Percentiles rank a stretch among this genome's conserved stretches.
phyloP scores from a whole-genome alignment of 352 stramenopile genomes.

The Phytophthora citricola region DNA sequence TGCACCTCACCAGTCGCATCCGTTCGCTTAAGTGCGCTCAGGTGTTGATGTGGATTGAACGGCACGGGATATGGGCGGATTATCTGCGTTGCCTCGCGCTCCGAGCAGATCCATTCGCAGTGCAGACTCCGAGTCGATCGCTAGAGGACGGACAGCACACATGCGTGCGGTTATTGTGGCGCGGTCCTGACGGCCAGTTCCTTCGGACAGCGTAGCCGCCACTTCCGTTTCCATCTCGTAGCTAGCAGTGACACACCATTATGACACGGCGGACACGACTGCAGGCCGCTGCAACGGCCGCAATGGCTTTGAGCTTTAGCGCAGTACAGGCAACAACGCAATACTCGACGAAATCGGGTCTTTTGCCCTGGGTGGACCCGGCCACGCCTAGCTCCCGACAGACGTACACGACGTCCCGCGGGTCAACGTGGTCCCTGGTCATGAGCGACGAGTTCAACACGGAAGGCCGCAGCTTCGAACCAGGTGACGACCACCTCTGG shows the following conservation, averaged over 20 bases:
- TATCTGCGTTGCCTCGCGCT: constrained; percentile 5
- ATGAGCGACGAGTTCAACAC: constrained; percentile 85
- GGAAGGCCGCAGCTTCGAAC: constrained; percentile 81
- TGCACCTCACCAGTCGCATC: constrained; percentile 6
- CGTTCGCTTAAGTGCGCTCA: background rate
- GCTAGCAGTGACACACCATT: constrained; percentile 2
- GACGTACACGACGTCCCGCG: constrained; percentile 61
- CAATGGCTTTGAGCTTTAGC: background rate
- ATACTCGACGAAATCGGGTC: constrained; percentile 62
- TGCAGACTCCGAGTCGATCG: constrained; percentile 6
- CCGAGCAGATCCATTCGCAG: constrained; percentile 12
- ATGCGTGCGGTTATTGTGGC: constrained; percentile 7
- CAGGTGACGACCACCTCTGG: constrained; percentile 95
- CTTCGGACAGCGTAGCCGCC: constrained; percentile 26
- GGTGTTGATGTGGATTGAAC: constrained; percentile 29
- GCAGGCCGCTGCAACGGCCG: background rate
- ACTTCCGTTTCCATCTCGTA: constrained; percentile 20
- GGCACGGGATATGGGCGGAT: constrained; percentile 21
- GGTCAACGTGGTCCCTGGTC: constrained; percentile 62
- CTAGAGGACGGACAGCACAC: constrained; percentile 23
- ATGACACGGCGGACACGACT: constrained; percentile 13
- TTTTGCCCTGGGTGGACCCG: constrained; percentile 70
- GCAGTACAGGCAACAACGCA: constrained; percentile 22
- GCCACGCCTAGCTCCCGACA: constrained; percentile 49
- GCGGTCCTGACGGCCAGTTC: constrained; percentile 11